A percentile compares a stretch with the other conserved stretches of the same genome.
Conservation (phyloP, 345 rosid species). For the Citrus australasica region DNA sequence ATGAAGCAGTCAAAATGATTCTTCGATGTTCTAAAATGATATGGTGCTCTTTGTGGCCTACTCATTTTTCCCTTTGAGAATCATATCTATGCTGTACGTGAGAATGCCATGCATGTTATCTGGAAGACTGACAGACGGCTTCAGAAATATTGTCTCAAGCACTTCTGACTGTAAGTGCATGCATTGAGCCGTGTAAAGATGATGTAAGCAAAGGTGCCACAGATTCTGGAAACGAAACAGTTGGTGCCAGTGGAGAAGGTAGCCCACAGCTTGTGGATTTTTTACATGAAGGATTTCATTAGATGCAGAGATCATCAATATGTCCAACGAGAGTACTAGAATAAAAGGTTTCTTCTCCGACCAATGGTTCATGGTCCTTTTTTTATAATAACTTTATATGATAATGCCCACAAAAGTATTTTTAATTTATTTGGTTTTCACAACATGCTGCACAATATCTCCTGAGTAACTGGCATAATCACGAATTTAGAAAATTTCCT, state of each 20-base stretch:
- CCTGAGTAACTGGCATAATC: neutral
- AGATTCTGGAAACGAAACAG: constrained; percentile 42
- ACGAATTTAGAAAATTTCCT: neutral
- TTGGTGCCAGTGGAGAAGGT: constrained; percentile 55
- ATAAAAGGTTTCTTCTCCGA: neutral
- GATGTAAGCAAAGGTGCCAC: constrained; percentile 31
- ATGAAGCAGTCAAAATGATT: constrained; percentile 68
- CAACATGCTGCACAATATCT: neutral
- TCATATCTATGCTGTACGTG: constrained; percentile 85
- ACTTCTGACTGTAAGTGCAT: constrained; percentile 39
- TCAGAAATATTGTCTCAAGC: constrained; percentile 70
- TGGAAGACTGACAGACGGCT: constrained; percentile 99
- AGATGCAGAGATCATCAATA: constrained; percentile 47
- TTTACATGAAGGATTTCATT: constrained; percentile 27
- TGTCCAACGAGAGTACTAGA: constrained; percentile 14
- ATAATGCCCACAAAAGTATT: neutral
- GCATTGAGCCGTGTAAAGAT: constrained; percentile 30
- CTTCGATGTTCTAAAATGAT: constrained; percentile 90
- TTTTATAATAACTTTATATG: neutral
- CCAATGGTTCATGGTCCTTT: neutral
- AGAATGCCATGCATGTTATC: constrained; percentile 90
- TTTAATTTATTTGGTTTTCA: no score
- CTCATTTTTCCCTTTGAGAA: constrained; percentile 92
- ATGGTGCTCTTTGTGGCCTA: constrained; percentile 80
- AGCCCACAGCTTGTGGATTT: constrained; percentile 40